A percentile compares a stretch with the other conserved stretches of the same genome.
Conservation (phyloP, 495 filamentous ascomycete genomes). For the Aspergillus cristatus region DNA sequence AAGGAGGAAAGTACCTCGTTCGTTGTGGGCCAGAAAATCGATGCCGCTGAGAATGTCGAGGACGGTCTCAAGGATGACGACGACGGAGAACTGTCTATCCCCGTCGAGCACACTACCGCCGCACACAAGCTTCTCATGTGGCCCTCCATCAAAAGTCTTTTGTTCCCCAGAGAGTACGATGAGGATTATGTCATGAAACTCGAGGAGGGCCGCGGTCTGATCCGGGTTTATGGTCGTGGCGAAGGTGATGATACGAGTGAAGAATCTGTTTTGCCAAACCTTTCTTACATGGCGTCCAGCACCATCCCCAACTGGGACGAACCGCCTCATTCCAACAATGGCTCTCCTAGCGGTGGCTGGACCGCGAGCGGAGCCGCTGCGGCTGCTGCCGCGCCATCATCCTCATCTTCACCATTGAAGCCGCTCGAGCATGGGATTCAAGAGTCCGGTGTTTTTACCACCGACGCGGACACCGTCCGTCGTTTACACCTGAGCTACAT, state of each 20-base stretch:
- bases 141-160: constrained; percentile 52
- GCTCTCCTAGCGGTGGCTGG: constrained; percentile 24
- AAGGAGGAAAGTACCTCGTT: constrained; percentile 8
- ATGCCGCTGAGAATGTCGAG: not conserved
- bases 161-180: constrained; percentile 36
- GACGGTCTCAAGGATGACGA: constrained; percentile 14
- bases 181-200: constrained; percentile 62
- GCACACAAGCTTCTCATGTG: constrained; percentile 70
- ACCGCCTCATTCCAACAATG: constrained; percentile 13
- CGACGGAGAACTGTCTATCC: constrained; percentile 54
- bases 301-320: constrained; percentile 17
- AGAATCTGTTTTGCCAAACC: constrained; percentile 17
- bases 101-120: constrained; percentile 69
- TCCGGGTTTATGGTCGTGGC: constrained; percentile 70
- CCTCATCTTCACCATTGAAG: constrained; percentile 2
- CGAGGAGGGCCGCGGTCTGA: constrained; percentile 66
- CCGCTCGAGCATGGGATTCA: constrained; percentile 42
- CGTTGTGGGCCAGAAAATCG: constrained; percentile 1
- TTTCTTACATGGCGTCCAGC: constrained; percentile 9
- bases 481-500: constrained; percentile 64
- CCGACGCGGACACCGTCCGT: constrained; percentile 52
- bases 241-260: constrained; percentile 52
- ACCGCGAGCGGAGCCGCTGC: constrained; percentile 28
- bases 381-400: too few relatives aligned
- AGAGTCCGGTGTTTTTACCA: constrained; percentile 52